Evolutionary conservation across 2,329 filamentous ascomycete genomes (phyloP).

Genomic region (Aureobasidium sp.): DNA sequence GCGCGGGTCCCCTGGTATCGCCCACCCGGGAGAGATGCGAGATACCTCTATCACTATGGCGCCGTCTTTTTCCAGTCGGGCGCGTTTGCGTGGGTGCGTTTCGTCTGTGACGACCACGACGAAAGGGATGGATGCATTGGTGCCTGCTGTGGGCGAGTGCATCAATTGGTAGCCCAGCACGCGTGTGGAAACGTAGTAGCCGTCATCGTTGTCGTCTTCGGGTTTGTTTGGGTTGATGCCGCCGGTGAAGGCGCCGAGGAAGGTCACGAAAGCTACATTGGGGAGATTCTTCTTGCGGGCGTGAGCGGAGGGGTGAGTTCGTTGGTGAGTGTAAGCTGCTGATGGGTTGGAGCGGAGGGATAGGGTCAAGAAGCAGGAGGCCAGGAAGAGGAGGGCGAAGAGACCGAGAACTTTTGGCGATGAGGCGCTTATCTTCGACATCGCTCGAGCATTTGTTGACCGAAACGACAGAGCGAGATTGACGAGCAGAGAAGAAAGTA

Average conservation of each 20-base stretch:
- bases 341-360: constrained; percentile 19
- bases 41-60: constrained; percentile 31
- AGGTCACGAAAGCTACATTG: constrained; percentile 34
- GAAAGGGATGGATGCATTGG: constrained; percentile 32
- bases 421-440: constrained; percentile 16
- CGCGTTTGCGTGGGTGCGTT: constrained; percentile 30
- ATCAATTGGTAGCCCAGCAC: constrained; percentile 34
- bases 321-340: constrained; percentile 5
- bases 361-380: constrained; percentile 29
- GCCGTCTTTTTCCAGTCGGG: constrained; percentile 30
- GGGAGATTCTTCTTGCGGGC: not conserved
- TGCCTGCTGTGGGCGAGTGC: constrained; percentile 30
- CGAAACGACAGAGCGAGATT: not conserved
- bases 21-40: constrained; percentile 28
- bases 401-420: constrained; percentile 26
- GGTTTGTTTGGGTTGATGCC: constrained; percentile 19
- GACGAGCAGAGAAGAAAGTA: not conserved
- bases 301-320: not conserved
- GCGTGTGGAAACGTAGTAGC: constrained; percentile 30
- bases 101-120: constrained; percentile 32
- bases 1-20: constrained; percentile 22
- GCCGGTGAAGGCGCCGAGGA: constrained; percentile 27
- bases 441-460: not conserved
- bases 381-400: constrained; percentile 29
- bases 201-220: constrained; percentile 28